Evolutionary conservation across 2,329 filamentous ascomycete species (phyloP), one percentile per base, ranked within the genome.

Genomic region (Arthroderma sp.): DNA sequence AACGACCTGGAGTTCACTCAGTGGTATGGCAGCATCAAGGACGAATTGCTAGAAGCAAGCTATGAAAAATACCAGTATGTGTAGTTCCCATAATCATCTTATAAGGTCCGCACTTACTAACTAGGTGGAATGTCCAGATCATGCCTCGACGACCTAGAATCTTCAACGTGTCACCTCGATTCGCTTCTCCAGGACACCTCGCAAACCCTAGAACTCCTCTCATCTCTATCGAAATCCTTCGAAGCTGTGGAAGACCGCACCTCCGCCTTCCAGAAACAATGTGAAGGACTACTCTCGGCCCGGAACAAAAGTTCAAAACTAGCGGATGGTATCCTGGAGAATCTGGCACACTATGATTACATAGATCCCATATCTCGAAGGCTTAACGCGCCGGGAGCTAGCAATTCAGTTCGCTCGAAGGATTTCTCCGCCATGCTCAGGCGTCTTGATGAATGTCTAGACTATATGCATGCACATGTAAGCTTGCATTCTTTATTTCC

Each of bases 271-370:
- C 88, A 91, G 68, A 83, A 86, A 51, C 90, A 95, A 71, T 98
- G 93, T 72, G 89, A 96, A 68, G 87, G 88, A 58, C 78, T 98
- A 1, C 75, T 97, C 31, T 77, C 81, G 1, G 91, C 95, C 65
- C 90, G 97, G 73, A 82, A 80, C 64, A 83, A 87, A 23, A 79
- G 96, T 41, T 84, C 88, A 61, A 81, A 79, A 62, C 79, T 98
- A 43, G 89, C 90, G 2, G 83, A 94, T 63, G 85, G 90, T 59
- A 86, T 98, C 58, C 86, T 88, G 25, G 87, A 88, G 23, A 94
- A 96, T 64, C 76, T 96, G n/a, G 85, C 91, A 67, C 96, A 95
- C 72, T 98, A 98, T 70, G 83, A 87, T 19, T 96, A 95, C 67
- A 79, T 98, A 4, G 93, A 98, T 62, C 90, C 86, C 51, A 90